These are phyloP conservation scores for Erodium moschatum DNA, from an alignment of 441 rosid species.

Conservation along the genomic window DNA sequence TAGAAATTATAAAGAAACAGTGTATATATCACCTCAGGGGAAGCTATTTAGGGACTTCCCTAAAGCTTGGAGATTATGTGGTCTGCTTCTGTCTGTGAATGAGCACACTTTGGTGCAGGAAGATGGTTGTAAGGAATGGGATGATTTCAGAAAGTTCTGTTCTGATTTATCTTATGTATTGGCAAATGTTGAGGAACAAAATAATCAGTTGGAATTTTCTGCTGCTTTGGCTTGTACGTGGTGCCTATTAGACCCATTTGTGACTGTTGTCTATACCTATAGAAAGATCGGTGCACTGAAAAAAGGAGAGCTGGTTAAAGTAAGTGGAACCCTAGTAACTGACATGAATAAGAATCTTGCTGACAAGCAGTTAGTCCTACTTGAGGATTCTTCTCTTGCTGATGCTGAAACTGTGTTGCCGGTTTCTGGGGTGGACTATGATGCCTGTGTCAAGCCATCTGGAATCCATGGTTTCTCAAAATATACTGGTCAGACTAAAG, in stretches of 20 bases:
- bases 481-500: constrained; percentile 20
- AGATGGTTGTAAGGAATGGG: constrained; percentile 50
- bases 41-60: constrained; percentile 60
- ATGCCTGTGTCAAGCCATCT: constrained; percentile 33
- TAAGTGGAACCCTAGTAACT: constrained; percentile 33
- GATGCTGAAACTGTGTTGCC: constrained; percentile 39
- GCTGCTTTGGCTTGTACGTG: constrained; percentile 48
- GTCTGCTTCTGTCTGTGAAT: constrained; percentile 41
- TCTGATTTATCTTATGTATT: constrained; percentile 52
- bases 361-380: not conserved
- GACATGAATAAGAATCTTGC: constrained; percentile 25
- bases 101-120: constrained; percentile 32
- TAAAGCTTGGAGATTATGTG: constrained; percentile 67
- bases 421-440: constrained; percentile 30
- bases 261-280: constrained; percentile 53
- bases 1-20: constrained; percentile 42
- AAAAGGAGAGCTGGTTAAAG: constrained; percentile 64
- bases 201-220: constrained; percentile 32
- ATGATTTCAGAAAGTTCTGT: constrained; percentile 55
- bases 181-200: constrained; percentile 46
- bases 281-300: constrained; percentile 68
- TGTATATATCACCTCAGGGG: constrained; percentile 61
- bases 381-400: constrained; percentile 11
- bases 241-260: constrained; percentile 82
- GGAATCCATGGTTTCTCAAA: constrained; percentile 28